These are phyloP conservation scores for Paecilomyces fulvus DNA, from an alignment of 2,329 filamentous ascomycete species.

Conservation along the genomic window DNA sequence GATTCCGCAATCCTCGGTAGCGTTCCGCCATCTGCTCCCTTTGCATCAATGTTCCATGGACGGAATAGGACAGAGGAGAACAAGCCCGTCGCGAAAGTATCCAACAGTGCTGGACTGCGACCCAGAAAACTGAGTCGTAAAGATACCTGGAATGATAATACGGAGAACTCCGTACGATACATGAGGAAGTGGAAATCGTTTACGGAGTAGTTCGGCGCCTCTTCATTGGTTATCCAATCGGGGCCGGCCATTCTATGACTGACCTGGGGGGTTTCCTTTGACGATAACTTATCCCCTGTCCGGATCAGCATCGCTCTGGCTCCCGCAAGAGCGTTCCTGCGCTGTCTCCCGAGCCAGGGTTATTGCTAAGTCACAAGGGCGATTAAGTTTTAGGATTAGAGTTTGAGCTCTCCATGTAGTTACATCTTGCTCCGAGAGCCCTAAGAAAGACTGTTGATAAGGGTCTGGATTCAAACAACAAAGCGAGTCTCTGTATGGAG, in stretches of 20 bases:
- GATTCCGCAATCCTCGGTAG: constrained; percentile 9
- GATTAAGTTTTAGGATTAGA: neutral
- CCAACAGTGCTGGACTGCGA: neutral
- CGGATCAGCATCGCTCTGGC: neutral
- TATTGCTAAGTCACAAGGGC: neutral
- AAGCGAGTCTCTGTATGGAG: neutral
- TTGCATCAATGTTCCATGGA: neutral
- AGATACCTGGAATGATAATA: too few species aligned
- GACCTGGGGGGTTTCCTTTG: neutral
- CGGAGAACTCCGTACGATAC: neutral
- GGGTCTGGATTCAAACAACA: neutral
- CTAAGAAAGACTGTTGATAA: neutral
- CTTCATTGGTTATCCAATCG: neutral
- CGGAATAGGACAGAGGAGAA: neutral
- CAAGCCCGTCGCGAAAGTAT: neutral
- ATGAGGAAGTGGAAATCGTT: neutral
- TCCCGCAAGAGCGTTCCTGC: neutral
- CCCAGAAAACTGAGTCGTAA: neutral
- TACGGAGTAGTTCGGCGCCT: neutral
- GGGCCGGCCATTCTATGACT: neutral
- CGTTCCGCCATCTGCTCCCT: neutral
- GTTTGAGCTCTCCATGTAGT: neutral
- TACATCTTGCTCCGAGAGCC: neutral
- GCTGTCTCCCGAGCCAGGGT: neutral
- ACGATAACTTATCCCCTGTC: neutral